Conservation (phyloP, 345 rosid species). For the Hibiscus mutabilis region DNA sequence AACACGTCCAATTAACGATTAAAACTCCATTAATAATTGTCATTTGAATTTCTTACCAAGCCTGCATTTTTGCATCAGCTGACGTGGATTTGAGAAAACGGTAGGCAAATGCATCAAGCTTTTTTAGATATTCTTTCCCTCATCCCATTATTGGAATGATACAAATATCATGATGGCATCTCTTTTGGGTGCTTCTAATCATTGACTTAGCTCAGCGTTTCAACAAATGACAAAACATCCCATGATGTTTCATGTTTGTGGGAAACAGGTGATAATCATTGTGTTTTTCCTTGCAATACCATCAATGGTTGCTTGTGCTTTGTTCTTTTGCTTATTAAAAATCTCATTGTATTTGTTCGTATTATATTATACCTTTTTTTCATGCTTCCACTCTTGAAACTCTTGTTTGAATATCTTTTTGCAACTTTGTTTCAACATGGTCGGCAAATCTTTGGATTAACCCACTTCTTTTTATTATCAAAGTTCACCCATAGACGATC, state of each 20-base stretch:
- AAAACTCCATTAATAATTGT: constrained; percentile 6
- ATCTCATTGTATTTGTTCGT: too few species aligned
- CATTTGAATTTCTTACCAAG: not conserved
- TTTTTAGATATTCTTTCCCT: constrained; percentile 22
- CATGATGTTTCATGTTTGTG: not conserved
- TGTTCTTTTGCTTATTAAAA: not conserved
- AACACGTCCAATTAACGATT: not conserved
- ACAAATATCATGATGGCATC: constrained; percentile 8
- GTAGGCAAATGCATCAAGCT: not conserved
- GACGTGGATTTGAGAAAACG: not conserved
- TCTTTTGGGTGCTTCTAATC: constrained; percentile 5
- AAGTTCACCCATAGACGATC: not conserved
- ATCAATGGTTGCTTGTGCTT: not conserved
- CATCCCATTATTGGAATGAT: constrained; percentile 8
- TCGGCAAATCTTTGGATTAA: not conserved
- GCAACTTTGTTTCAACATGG: not conserved
- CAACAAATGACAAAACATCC: not conserved
- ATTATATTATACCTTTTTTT: not conserved
- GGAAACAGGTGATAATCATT: not conserved
- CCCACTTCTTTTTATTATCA: not conserved
- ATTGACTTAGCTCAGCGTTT: not conserved
- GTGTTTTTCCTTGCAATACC: not conserved
- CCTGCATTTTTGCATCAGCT: constrained; percentile 19
- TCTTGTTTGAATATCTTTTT: constrained; percentile 6
- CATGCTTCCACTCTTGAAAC: constrained; percentile 12